These are phyloP conservation scores for Globisporangium yorkense DNA, from an alignment of 352 stramenopile species.

Conservation along the genomic window DNA sequence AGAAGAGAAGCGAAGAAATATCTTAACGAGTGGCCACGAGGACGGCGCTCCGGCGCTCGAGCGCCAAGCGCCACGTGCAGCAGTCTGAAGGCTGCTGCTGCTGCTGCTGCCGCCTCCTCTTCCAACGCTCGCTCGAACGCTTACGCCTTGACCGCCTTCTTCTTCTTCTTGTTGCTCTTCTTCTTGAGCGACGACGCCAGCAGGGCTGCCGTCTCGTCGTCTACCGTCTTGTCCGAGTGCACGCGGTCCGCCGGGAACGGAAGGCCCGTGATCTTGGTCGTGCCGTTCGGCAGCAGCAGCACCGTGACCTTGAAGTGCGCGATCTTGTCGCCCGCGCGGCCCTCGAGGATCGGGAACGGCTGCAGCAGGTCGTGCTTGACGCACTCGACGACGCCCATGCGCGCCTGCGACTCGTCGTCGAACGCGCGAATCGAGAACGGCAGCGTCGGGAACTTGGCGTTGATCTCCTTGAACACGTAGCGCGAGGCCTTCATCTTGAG, in stretches of 20 bases:
- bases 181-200: constrained; percentile 91
- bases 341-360: constrained; percentile 97
- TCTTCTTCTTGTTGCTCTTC: constrained; percentile 97
- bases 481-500: constrained; percentile 94
- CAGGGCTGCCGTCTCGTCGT: constrained; percentile 90
- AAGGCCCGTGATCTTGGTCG: constrained; percentile 94
- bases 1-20: constrained; percentile 32
- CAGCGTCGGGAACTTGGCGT: constrained; percentile 97
- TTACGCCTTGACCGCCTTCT: constrained; percentile 52
- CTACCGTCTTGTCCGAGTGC: constrained; percentile 89
- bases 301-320: constrained; percentile 99
- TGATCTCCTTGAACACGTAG: constrained; percentile 97
- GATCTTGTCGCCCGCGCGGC: constrained; percentile 92
- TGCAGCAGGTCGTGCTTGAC: constrained; percentile 97
- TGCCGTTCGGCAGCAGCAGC: constrained; percentile 95
- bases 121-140: constrained; percentile 6
- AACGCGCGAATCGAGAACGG: constrained; percentile 97
- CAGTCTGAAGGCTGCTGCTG: neutral
- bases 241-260: constrained; percentile 87
- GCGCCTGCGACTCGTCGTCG: constrained; percentile 93
- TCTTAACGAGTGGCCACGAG: constrained; percentile 40
- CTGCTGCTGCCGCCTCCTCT: neutral
- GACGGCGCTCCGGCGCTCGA: neutral
- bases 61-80: neutral
- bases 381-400: constrained; percentile 98